Conservation (phyloP, 352 stramenopile species). For the Pythium insidiosum region DNA sequence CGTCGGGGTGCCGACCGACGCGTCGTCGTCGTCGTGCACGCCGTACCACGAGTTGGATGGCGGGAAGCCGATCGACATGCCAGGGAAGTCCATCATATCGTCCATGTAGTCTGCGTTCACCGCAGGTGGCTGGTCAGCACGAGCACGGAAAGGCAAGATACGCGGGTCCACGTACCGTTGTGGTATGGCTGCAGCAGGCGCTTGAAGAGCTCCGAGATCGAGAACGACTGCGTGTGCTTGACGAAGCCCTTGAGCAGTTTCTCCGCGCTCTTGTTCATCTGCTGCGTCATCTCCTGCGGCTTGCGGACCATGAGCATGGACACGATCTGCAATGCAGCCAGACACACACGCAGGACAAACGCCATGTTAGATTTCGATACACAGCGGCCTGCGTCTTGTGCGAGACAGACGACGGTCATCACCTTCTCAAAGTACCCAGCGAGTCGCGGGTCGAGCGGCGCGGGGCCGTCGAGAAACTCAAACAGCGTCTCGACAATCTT, state of each 20-base stretch:
- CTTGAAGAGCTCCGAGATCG: conserved; percentile 76
- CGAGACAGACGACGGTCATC: too few relatives aligned
- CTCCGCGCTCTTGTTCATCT: conserved; percentile 81
- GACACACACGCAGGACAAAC: conserved; percentile 6
- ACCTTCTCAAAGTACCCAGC: conserved; percentile 96
- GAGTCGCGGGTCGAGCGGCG: conserved; percentile 87
- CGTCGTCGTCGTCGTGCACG: conserved; percentile 60
- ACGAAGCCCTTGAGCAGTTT: conserved; percentile 62
- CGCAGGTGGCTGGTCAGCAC: too few relatives aligned
- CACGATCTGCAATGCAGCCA: conserved; percentile 29
- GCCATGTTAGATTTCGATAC: too few relatives aligned
- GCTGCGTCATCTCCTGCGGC: conserved; percentile 73
- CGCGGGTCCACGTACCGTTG: conserved; percentile 19
- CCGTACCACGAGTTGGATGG: conserved; percentile 71
- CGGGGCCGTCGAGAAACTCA: conserved; percentile 78
- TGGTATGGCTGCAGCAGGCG: conserved; percentile 79
- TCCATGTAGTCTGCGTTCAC: conserved; percentile 79
- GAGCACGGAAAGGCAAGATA: neutral
- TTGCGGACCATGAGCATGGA: conserved; percentile 87
- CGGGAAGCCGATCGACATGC: conserved; percentile 66
- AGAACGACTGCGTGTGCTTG: conserved; percentile 63
- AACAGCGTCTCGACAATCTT: conserved; percentile 90
- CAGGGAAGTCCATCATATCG: conserved; percentile 80
- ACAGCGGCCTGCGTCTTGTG: too few relatives aligned
- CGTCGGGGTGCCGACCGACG: conserved; percentile 47